phyloP scores from a whole-genome alignment of 2,329 filamentous ascomycete species.

The Shiraia sp. region DNA sequence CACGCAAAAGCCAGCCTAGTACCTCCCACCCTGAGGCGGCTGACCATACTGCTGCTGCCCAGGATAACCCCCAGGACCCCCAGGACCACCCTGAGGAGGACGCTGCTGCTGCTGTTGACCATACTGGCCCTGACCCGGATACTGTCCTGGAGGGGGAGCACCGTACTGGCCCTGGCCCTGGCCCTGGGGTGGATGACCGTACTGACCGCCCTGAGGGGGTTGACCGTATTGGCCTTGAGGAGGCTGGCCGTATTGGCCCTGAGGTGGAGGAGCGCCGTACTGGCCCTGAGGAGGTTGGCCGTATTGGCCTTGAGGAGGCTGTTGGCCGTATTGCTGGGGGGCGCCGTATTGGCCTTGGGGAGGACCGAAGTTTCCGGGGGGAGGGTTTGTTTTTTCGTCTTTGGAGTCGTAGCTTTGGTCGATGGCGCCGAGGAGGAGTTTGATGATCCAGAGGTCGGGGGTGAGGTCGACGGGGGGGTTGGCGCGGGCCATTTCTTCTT shows the following conservation, averaged over 20 bases:
- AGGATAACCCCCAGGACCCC: slow-evolving; percentile 6
- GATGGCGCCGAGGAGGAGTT: slow-evolving; percentile 69
- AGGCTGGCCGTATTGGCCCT: slow-evolving; percentile 21
- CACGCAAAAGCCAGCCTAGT: slow-evolving; percentile 15
- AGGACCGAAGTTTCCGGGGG: slow-evolving; percentile 35
- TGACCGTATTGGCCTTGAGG: slow-evolving; percentile 19
- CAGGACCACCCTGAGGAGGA: slow-evolving; percentile 6
- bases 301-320: slow-evolving; percentile 22
- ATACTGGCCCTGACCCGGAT: slow-evolving; percentile 18
- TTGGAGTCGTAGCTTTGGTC: slow-evolving; percentile 68
- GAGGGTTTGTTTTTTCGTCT: slow-evolving; percentile 60
- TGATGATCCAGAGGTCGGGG: slow-evolving; percentile 68
- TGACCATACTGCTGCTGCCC: slow-evolving; percentile 25
- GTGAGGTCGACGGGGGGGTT: slow-evolving; percentile 66
- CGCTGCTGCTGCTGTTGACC: slow-evolving; percentile 14
- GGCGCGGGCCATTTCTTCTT: slow-evolving; percentile 66
- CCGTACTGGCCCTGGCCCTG: slow-evolving; percentile 11
- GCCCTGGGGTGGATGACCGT: slow-evolving; percentile 12
- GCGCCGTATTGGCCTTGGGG: slow-evolving; percentile 37
- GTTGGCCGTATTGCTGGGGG: slow-evolving; percentile 29
- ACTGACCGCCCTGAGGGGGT: slow-evolving; percentile 8
- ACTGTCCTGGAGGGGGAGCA: slow-evolving; percentile 5
- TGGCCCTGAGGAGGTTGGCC: slow-evolving; percentile 18
- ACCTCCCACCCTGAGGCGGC: slow-evolving; percentile 24
- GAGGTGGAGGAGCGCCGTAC: slow-evolving; percentile 21